Conservation (phyloP, 1,284 basidiomycete species). For the Phylloporus sp. region DNA sequence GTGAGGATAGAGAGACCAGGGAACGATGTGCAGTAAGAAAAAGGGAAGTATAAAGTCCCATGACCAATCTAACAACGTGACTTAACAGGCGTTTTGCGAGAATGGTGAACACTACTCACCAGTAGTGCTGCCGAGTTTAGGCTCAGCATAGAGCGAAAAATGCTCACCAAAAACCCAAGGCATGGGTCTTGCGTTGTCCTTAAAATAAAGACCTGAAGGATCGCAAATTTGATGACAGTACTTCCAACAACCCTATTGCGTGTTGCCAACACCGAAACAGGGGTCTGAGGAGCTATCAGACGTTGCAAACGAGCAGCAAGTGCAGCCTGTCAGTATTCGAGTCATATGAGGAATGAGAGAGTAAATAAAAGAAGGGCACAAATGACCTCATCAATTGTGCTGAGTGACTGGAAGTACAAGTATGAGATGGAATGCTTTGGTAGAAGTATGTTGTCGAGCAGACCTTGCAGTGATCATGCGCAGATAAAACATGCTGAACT, state of each 20-base stretch:
- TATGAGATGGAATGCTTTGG: background rate
- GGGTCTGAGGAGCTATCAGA: conserved; percentile 54
- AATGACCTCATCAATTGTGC: conserved; percentile 66
- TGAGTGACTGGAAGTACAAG: conserved; percentile 57
- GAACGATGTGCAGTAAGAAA: conserved; percentile 62
- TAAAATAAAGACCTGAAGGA: conserved; percentile 66
- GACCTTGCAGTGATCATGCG: conserved; percentile 69
- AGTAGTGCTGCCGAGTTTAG: conserved; percentile 65
- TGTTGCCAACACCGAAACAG: conserved; percentile 47
- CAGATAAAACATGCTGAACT: conserved; percentile 71
- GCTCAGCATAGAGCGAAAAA: conserved; percentile 67
- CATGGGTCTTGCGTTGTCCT: conserved; percentile 65
- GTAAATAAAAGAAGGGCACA: conserved; percentile 45
- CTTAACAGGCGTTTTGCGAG: background rate
- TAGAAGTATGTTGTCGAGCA: conserved; percentile 15
- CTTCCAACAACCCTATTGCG: conserved; percentile 57
- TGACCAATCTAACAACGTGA: conserved; percentile 53
- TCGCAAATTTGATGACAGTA: conserved; percentile 65
- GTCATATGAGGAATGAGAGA: conserved; percentile 7
- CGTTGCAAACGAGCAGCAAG: conserved; percentile 75
- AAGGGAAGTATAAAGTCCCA: conserved; percentile 69
- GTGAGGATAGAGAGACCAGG: conserved; percentile 29
- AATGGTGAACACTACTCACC: conserved; percentile 42
- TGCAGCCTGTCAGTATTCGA: conserved; percentile 54
- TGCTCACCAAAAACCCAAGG: conserved; percentile 72